These are phyloP conservation scores for Solidago caesia DNA, from an alignment of 129 eudicot genomes.

Conservation along the genomic window DNA sequence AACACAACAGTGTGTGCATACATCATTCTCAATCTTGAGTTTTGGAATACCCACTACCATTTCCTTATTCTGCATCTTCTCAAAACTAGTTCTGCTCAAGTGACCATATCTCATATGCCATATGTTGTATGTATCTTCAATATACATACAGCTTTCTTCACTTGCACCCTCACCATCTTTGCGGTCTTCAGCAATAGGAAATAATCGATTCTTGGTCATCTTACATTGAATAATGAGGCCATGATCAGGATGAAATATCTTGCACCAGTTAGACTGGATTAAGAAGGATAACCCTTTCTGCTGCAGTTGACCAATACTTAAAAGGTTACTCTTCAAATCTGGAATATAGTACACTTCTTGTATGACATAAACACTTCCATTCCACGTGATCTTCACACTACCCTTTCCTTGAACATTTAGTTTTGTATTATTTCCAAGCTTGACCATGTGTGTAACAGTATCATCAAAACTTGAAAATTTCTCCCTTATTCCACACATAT, in stretches of 20 bases:
- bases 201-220: too few relatives aligned
- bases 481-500: neutral
- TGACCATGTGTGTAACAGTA: neutral
- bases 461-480: neutral
- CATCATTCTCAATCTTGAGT: neutral
- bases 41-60: neutral
- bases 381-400: neutral
- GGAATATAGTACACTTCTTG: conserved; percentile 7
- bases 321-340: neutral
- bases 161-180: too few relatives aligned
- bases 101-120: too few relatives aligned
- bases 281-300: neutral
- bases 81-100: too few relatives aligned
- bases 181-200: too few relatives aligned
- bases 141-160: too few relatives aligned
- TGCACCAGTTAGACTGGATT: neutral
- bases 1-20: neutral
- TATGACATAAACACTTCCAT: conserved; percentile 1
- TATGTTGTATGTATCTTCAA: too few relatives aligned
- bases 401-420: neutral
- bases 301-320: neutral
- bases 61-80: neutral
- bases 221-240: too few relatives aligned
- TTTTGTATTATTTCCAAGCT: neutral
- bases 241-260: too few relatives aligned